Conservation (phyloP, 116 monocot species). For the Thalassia testudinum region DNA sequence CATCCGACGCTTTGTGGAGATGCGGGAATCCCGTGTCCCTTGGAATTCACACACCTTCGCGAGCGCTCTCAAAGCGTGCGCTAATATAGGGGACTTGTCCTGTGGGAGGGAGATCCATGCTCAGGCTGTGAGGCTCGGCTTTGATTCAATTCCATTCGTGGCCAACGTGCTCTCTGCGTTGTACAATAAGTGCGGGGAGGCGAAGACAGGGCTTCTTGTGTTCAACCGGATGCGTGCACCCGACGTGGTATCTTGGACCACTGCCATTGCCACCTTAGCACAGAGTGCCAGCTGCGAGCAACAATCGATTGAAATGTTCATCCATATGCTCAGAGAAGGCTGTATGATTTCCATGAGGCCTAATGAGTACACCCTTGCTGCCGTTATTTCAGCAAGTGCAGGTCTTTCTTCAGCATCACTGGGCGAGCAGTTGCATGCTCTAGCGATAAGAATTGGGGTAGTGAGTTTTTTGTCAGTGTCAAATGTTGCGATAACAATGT, state of each 20-base stretch:
- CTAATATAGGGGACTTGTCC: conserved; percentile 14
- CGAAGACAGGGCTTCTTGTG: conserved; percentile 11
- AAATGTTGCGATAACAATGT: conserved; percentile 64
- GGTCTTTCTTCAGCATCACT: conserved; percentile 7
- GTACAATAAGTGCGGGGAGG: conserved; percentile 40
- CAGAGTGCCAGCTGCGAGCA: conserved; percentile 28
- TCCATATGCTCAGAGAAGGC: conserved; percentile 15
- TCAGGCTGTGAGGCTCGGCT: conserved; percentile 23
- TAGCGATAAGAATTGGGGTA: conserved; percentile 21
- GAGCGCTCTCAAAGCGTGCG: conserved; percentile 51
- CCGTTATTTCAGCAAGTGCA: conserved; percentile 41
- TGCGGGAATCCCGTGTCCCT: conserved; percentile 19
- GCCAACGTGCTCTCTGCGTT: conserved; percentile 49
- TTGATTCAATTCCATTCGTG: conserved; percentile 36
- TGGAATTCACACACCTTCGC: conserved; percentile 62
- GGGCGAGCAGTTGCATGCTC: conserved; percentile 64
- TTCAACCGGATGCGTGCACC: conserved; percentile 24
- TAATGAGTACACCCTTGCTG: conserved; percentile 66
- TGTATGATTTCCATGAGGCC: conserved; percentile 13
- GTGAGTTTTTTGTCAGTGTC: conserved; percentile 22
- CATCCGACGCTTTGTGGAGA: conserved; percentile 26
- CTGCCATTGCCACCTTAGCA: conserved; percentile 39
- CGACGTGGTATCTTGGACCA: conserved; percentile 87
- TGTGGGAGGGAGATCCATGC: conserved; percentile 64
- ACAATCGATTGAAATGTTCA: conserved; percentile 37